These are phyloP conservation scores for Cnidoscolus chayamansa DNA, from an alignment of 441 rosid species.

Conservation along the genomic window DNA sequence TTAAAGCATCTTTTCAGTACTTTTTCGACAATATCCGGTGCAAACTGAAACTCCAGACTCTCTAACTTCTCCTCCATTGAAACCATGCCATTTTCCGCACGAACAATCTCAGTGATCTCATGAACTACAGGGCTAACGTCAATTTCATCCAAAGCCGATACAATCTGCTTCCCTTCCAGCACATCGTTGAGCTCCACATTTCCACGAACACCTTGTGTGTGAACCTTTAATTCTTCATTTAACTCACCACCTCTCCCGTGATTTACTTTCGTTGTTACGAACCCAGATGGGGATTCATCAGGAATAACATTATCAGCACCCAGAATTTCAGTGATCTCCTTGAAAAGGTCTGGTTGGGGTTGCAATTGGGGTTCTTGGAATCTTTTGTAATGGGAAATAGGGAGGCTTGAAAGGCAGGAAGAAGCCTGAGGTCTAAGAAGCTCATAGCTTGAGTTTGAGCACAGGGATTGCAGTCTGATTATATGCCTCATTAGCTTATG, in stretches of 20 bases:
- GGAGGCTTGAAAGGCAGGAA: conserved; percentile 33
- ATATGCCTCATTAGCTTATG: conserved; percentile 24
- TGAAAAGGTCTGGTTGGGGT: conserved; percentile 45
- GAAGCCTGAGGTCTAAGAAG: conserved; percentile 11
- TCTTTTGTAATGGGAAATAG: conserved; percentile 32
- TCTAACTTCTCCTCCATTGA: conserved; percentile 65
- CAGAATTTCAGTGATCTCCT: conserved; percentile 50
- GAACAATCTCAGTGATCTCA: conserved; percentile 49
- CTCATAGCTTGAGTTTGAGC: conserved; percentile 15
- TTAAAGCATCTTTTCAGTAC: conserved; percentile 72
- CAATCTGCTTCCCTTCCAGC: conserved; percentile 18
- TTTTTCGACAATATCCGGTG: conserved; percentile 55
- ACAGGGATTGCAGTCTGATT: conserved; percentile 24
- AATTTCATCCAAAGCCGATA: conserved; percentile 14
- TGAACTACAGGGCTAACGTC: conserved; percentile 52
- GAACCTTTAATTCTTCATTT: conserved; percentile 10
- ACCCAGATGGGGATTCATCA: conserved; percentile 30
- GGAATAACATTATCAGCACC: conserved; percentile 38
- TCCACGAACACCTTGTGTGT: conserved; percentile 48
- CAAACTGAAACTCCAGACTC: conserved; percentile 39
- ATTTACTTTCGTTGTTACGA: conserved; percentile 25
- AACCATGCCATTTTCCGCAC: conserved; percentile 34
- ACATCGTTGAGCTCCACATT: conserved; percentile 33
- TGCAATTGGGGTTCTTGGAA: conserved; percentile 25
- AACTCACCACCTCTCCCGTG: background rate